phyloP scores from a whole-genome alignment of 805 yeast species.

The Yarrowia sp. region DNA sequence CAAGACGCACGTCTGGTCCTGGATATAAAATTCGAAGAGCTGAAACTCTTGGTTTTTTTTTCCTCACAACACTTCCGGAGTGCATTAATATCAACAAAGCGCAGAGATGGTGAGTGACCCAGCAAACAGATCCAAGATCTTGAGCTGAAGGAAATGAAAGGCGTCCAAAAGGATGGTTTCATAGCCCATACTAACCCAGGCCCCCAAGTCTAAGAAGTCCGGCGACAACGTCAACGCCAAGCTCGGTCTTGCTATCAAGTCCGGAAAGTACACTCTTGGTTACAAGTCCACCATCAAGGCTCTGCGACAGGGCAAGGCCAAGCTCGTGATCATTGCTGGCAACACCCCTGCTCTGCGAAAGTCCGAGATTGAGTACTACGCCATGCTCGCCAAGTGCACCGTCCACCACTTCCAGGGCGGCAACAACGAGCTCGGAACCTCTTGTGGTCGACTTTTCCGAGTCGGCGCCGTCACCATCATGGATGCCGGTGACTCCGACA shows the following conservation, averaged over 20 bases:
- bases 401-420: constrained; percentile 99
- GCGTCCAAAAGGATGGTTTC: neutral
- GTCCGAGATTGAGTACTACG: constrained; percentile 99
- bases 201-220: constrained; percentile 91
- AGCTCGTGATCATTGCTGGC: constrained; percentile 96
- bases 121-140: constrained; percentile 36
- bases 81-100: constrained; percentile 64
- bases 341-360: constrained; percentile 99
- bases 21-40: neutral
- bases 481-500: constrained; percentile 99
- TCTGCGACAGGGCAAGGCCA: constrained; percentile 98
- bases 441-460: constrained; percentile 99
- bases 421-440: constrained; percentile 99
- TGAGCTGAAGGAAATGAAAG: neutral
- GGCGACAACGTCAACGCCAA: constrained; percentile 97
- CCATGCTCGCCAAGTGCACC: constrained; percentile 98
- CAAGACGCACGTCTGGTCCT: neutral
- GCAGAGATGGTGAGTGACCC: constrained; percentile 97
- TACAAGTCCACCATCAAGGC: constrained; percentile 99
- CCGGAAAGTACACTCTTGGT: constrained; percentile 99
- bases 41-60: constrained; percentile 3
- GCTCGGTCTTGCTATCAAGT: constrained; percentile 97
- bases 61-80: constrained; percentile 71
- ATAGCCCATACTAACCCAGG: constrained; percentile 56
- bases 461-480: constrained; percentile 95